Base-by-base conservation (phyloP, 495 filamentous ascomycete genomes). In the Penicillium lividum region DNA sequence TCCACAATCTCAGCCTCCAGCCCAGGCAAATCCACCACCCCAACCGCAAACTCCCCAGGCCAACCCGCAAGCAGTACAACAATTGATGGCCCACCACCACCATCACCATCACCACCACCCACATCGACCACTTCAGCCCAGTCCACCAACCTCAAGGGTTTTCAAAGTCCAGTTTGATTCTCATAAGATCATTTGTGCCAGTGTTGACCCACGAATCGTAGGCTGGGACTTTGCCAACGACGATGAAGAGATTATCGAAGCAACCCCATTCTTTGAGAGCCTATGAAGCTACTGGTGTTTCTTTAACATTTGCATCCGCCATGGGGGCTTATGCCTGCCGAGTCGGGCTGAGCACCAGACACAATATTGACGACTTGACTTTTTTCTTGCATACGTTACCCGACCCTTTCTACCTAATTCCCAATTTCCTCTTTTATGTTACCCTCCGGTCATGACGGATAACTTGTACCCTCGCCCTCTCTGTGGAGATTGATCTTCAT, bases 101-200 rank as follows among this genome's bases (percentile, higher is more conserved):
- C 54, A 64, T 22, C 68, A 71, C 47, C 53, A 58, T 54, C 58
- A 67, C 30, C 18, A 28, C 9, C 62, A 65, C 27, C 51, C 54
- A 7, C 38, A 16, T 44, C 64, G 45, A 48, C 58, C 40, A 34
- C 36, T 22, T 27, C 22, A 18, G 27, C 30, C 40, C 10, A 50
- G 13, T 13, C 58, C 63, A 15, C 70, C 67, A 25, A 68, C 85
- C 57, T 82, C 85, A 13, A 74, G 94, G 29, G 90, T 98, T n/a
- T 98, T 97, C 77, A 98, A 98, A 73, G 80, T 98, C 28, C 95
- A 98, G 75, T 98, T 97, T 64, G 94, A 98, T 66, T 87, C 92
- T 0, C 82, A 93, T 46, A 87, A 93, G 68, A 96, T 98, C 69
- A 89, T 98, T 53, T 96, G 92, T 73, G 96, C 93, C 62, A 91